phyloP scores from a whole-genome alignment of 257 asterid species.

The Henckelia pumila region DNA sequence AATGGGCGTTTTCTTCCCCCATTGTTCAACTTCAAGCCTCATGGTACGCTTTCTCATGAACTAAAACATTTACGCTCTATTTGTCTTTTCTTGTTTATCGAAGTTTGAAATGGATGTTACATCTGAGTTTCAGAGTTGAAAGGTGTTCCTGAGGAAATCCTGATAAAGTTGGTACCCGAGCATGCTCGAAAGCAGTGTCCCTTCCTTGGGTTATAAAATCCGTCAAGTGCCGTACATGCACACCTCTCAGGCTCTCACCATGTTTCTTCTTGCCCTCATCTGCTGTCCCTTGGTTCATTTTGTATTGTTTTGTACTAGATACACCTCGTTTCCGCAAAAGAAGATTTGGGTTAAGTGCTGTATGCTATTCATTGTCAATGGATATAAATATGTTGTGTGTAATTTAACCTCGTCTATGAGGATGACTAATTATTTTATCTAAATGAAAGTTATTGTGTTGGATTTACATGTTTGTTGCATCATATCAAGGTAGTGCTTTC shows the following conservation, averaged over 20 bases:
- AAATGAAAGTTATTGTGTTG: neutral
- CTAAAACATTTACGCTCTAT: neutral
- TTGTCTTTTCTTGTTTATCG: neutral
- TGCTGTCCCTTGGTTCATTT: neutral
- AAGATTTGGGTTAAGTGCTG: constrained; percentile 10
- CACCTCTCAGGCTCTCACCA: neutral
- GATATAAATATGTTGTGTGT: neutral
- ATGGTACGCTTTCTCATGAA: constrained; percentile 37
- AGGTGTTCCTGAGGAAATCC: constrained; percentile 62
- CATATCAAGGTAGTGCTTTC: too few species aligned
- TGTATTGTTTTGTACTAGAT: constrained; percentile 22
- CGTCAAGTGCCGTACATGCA: constrained; percentile 17
- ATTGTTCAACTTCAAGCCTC: constrained; percentile 73
- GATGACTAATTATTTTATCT: neutral
- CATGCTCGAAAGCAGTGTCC: constrained; percentile 79
- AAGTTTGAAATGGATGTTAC: neutral
- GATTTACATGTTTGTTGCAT: neutral
- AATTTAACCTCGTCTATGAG: neutral
- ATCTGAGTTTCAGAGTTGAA: constrained; percentile 61
- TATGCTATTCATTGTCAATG: constrained; percentile 5
- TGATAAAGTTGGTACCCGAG: constrained; percentile 70
- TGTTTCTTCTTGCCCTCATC: neutral
- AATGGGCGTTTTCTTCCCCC: constrained; percentile 80
- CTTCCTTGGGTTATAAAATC: constrained; percentile 55
- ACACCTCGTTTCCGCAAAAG: constrained; percentile 16